phyloP scores from a whole-genome alignment of 352 stramenopile genomes.

The Phytophthora melonis region DNA sequence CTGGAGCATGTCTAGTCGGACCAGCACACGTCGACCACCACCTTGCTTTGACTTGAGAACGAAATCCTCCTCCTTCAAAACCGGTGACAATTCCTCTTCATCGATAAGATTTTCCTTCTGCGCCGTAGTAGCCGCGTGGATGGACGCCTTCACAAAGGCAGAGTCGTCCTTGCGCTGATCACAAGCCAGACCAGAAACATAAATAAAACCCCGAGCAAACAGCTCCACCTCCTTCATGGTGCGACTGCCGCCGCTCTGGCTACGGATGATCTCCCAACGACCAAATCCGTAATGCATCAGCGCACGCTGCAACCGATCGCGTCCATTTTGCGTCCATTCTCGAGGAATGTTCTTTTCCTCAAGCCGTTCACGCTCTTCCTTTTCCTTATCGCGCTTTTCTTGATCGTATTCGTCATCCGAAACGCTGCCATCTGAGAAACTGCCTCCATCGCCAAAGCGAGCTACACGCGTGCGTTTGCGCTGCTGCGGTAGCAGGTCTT shows the following conservation, averaged over 20 bases:
- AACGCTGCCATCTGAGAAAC: conserved; percentile 74
- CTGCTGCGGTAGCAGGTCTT: conserved; percentile 78
- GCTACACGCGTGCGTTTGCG: conserved; percentile 88
- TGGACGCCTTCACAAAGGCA: conserved; percentile 83
- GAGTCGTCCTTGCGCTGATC: conserved; percentile 84
- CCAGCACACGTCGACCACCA: conserved; percentile 81
- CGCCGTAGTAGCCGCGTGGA: conserved; percentile 66
- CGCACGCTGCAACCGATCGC: conserved; percentile 83
- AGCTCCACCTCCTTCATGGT: conserved; percentile 84
- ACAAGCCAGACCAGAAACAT: conserved; percentile 83
- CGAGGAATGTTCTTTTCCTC: conserved; percentile 78
- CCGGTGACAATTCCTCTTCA: conserved; percentile 73
- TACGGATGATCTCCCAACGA: conserved; percentile 90
- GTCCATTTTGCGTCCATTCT: conserved; percentile 89
- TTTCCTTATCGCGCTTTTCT: conserved; percentile 59
- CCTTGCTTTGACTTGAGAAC: conserved; percentile 88
- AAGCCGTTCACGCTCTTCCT: conserved; percentile 58
- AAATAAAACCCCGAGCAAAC: conserved; percentile 90
- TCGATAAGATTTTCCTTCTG: conserved; percentile 81
- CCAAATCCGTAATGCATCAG: conserved; percentile 91
- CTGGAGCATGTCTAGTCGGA: conserved; percentile 89
- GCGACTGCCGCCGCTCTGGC: conserved; percentile 87
- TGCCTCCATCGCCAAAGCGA: conserved; percentile 76
- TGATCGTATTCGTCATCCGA: conserved; percentile 69
- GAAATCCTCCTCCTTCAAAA: conserved; percentile 91